These are phyloP conservation scores for Astragalus membranaceus DNA, from an alignment of 306 rosid genomes.

Conservation along the genomic window DNA sequence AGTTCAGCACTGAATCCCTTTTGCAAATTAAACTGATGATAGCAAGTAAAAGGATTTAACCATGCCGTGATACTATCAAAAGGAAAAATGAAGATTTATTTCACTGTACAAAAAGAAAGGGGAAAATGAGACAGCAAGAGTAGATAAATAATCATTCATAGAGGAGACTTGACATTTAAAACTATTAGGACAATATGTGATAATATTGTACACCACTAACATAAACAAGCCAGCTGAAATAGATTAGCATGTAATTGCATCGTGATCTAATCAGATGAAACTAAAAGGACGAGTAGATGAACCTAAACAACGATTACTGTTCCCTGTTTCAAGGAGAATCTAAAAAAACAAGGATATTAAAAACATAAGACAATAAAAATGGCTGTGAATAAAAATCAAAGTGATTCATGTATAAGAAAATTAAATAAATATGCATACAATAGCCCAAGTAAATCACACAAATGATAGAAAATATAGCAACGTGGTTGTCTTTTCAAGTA, in stretches of 20 bases:
- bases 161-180: conserved; percentile 2
- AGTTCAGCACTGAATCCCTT: not conserved
- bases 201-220: not conserved
- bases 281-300: not conserved
- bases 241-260: not conserved
- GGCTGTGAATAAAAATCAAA: not conserved
- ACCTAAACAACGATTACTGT: not conserved
- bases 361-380: conserved; percentile 6
- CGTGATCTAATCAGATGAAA: not conserved
- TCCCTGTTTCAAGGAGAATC: conserved; percentile 7
- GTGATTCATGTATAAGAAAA: not conserved
- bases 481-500: conserved; percentile 4
- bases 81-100: not conserved
- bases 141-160: not conserved
- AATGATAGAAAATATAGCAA: not conserved
- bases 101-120: not conserved
- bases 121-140: not conserved
- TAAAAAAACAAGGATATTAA: not conserved
- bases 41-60: conserved; percentile 7
- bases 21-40: conserved; percentile 1
- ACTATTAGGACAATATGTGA: not conserved
- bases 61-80: not conserved
- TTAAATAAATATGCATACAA: not conserved
- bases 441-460: not conserved
- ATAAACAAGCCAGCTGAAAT: conserved; percentile 1